Base-by-base conservation (phyloP, 1,284 basidiomycete genomes). In the Testicularia cyperi region DNA sequence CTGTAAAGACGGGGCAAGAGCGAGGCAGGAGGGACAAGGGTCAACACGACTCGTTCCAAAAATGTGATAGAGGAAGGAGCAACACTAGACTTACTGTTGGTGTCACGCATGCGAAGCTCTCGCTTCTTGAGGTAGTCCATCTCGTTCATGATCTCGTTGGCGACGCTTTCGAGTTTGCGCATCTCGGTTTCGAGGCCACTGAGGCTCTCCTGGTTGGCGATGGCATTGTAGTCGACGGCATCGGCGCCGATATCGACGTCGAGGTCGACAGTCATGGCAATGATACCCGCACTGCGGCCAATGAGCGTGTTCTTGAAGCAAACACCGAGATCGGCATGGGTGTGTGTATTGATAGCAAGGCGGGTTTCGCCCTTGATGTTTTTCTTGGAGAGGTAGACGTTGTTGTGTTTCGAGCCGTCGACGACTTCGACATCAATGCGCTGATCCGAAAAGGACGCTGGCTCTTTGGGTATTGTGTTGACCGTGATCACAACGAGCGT, bases 181-280 rank as follows among this genome's bases (percentile, higher is more conserved):
- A 98, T 95, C 78, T 98, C 94, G 0, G 91, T 92, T 79, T 98
- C 95, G 28, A 98, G 83, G 0, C 88, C 88, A 2, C 91, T 96
- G 0, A 98, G 82, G 0, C 90, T 92, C 78, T 98, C 94, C 78
- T 96, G 92, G 79, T 96, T 97, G 6, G 95, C 94, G 75, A 98
- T 98, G 16, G 94, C 94, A 73, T 97, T 97, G 83, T 98, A 98
- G 79, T 98, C 95, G 29, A 97, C 87, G 0, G 95, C 95, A 71
- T 98, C 94, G 15, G 94, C 92, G 34, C 94, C 94, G 77, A 98
- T 94, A 74, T 98, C 95, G 30, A 97, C 85, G 75, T 98, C 94
- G 43, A 98, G 80, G 80, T 98, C 94, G 60, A 98, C 33, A 4
- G 44, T 57, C 5, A 57, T 39, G 6, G 21, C 32, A 12, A 15